Conservation (phyloP, 495 filamentous ascomycete genomes). For the Aspergillus sparsus region DNA sequence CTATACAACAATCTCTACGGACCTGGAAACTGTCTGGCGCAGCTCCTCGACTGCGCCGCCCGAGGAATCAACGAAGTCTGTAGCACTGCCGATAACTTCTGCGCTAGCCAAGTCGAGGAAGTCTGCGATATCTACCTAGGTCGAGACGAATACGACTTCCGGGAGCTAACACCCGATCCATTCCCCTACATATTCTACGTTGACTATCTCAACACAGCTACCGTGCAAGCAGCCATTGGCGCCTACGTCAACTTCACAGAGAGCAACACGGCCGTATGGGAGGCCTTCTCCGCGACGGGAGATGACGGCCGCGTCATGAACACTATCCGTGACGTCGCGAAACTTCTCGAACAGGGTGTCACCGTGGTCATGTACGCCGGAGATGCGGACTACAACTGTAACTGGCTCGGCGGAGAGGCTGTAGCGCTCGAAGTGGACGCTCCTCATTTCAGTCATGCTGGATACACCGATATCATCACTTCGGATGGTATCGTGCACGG, state of each 20-base stretch:
- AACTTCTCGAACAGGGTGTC: constrained; percentile 52
- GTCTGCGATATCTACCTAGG: constrained; percentile 53
- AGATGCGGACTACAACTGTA: constrained; percentile 67
- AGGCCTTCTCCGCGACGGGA: constrained; percentile 56
- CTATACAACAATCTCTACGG: constrained; percentile 65
- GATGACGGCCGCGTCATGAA: constrained; percentile 56
- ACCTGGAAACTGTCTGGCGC: constrained; percentile 60
- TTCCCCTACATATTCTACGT: constrained; percentile 61
- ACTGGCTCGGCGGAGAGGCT: constrained; percentile 58
- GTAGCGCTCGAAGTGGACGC: constrained; percentile 48
- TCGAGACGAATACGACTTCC: constrained; percentile 63
- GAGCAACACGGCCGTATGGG: constrained; percentile 45
- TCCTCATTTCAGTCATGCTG: constrained; percentile 49
- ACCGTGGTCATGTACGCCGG: constrained; percentile 59
- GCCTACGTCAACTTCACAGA: constrained; percentile 59
- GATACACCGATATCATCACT: constrained; percentile 56
- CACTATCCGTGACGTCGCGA: constrained; percentile 51
- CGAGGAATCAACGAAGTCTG: constrained; percentile 51
- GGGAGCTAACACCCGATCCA: constrained; percentile 57
- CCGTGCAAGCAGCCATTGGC: constrained; percentile 59
- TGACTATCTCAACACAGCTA: constrained; percentile 58
- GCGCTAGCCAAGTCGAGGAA: constrained; percentile 53
- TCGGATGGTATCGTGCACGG: constrained; percentile 61
- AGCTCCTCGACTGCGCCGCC: constrained; percentile 50
- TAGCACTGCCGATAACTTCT: constrained; percentile 53